These are phyloP conservation scores for Brassica carinata DNA, from an alignment of 345 rosid species.

Conservation along the genomic window DNA sequence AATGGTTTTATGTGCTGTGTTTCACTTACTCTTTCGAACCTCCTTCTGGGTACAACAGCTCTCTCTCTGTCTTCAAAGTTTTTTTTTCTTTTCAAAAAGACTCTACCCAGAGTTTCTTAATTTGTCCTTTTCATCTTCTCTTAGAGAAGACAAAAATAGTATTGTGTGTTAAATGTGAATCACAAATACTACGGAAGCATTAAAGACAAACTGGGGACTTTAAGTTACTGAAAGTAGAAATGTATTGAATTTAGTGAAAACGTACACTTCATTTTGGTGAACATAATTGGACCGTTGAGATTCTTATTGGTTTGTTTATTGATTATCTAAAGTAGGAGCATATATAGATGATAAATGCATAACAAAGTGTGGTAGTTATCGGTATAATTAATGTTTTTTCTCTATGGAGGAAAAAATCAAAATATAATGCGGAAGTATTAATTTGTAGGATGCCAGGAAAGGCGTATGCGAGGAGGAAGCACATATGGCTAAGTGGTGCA, in stretches of 20 bases:
- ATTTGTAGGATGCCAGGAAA: constrained; percentile 86
- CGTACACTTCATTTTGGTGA: constrained; percentile 14
- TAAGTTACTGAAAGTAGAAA: constrained; percentile 38
- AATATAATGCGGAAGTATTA: constrained; percentile 10
- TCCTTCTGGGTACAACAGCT: constrained; percentile 72
- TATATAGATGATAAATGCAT: constrained; percentile 25
- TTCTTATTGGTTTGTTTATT: constrained; percentile 11
- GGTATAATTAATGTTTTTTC: constrained; percentile 8
- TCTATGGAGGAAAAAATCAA: not conserved
- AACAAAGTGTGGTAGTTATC: constrained; percentile 23
- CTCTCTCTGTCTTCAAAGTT: constrained; percentile 13
- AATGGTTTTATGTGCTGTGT: constrained; percentile 97
- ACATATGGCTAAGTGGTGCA: constrained; percentile 85
- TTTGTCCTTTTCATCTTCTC: not conserved
- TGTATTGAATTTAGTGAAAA: constrained; percentile 21
- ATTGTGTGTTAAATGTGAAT: constrained; percentile 31
- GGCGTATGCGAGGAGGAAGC: constrained; percentile 76
- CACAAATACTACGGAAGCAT: constrained; percentile 20
- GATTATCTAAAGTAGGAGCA: constrained; percentile 31
- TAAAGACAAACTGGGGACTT: constrained; percentile 27
- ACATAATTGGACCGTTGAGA: constrained; percentile 29
- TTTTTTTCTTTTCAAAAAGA: not conserved
- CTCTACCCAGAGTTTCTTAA: not conserved
- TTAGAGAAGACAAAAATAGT: constrained; percentile 33
- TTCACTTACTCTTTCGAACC: constrained; percentile 84